Base-by-base conservation (phyloP, 2,329 filamentous ascomycete genomes). In the Mollisia scopiformis region DNA sequence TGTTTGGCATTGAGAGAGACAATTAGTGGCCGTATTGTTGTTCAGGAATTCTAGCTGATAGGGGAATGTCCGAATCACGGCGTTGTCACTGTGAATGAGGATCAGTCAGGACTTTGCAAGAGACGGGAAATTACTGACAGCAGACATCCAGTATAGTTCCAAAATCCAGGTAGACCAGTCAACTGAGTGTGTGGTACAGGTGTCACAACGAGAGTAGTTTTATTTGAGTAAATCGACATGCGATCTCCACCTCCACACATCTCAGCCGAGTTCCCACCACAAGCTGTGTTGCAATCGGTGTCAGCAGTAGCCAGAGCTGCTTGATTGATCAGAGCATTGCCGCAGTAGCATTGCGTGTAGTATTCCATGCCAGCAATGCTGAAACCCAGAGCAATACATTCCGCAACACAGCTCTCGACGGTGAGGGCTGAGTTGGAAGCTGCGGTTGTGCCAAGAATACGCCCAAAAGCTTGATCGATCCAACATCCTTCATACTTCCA, bases 291-390 rank as follows among this genome's bases (percentile, higher is more conserved):
- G 55, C 75, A 76, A 13, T 73, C 69, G 1, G 61, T 57, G 77
- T 63, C 84, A 5, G 62, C 60, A 3, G 66, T 59, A 3, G 64
- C 67, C 27, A 65, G 49, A 8, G 62, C 62, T 5, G 68, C 68
- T 13, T 55, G 59, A 21, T 69, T 58, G 14, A 63, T 62, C 46
- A 76, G 53, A 1, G 52, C 56, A 27, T 71, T 65, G 10, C 62
- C 71, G 49, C 71, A 73, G 47, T 66, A 72, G 25, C 73, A 73
- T 61, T 73, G 67, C 1, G 62, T 62, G 10, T 67, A 67, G 53
- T 75, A 77, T 61, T 77, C 74, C 3, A 74, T 60, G 16, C 75
- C 75, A 1, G 73, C 71, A 25, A 70, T 71, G 5, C 46, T 59
- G n/a, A 68, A 73, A 6, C 66, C 68, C 33, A 56, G 56, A 14